Evolutionary conservation across 129 eudicot genomes (phyloP).

Genomic region (Calendula officinalis): DNA sequence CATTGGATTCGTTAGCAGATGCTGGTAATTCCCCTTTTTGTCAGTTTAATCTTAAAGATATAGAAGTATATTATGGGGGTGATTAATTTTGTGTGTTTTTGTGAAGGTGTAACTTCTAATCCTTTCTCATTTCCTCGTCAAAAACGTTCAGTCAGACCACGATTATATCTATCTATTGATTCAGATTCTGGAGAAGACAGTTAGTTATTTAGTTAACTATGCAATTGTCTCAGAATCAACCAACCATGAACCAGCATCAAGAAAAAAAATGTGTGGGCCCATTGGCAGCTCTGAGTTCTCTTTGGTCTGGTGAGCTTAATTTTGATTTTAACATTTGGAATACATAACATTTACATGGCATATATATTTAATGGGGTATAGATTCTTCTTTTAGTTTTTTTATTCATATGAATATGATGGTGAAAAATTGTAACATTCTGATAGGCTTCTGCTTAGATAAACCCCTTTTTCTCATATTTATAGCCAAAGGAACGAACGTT

Average conservation of each 20-base stretch:
- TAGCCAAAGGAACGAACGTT: slow-evolving; percentile 20
- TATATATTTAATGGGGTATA: slow-evolving; percentile 26
- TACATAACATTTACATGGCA: slow-evolving; percentile 1
- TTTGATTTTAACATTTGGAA: slow-evolving; percentile 15
- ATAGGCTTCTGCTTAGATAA: slow-evolving; percentile 27
- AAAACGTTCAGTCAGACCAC: slow-evolving; percentile 71
- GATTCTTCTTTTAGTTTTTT: slow-evolving; percentile 21
- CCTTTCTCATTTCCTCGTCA: slow-evolving; percentile 75
- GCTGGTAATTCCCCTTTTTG: slow-evolving; percentile 45
- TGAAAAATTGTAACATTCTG: slow-evolving; percentile 28
- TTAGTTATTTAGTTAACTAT: slow-evolving; percentile 10
- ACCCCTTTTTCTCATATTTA: neutral
- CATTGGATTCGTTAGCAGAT: slow-evolving; percentile 61
- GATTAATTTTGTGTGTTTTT: neutral
- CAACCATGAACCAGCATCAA: slow-evolving; percentile 2
- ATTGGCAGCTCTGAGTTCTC: slow-evolving; percentile 1
- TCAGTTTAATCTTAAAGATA: too few relatives aligned
- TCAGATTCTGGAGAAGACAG: slow-evolving; percentile 64
- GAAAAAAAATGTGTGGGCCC: slow-evolving; percentile 17
- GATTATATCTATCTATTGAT: slow-evolving; percentile 69
- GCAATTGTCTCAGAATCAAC: neutral
- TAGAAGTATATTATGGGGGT: too few relatives aligned
- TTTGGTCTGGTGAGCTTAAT: slow-evolving; percentile 29
- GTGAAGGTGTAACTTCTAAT: slow-evolving; percentile 26
- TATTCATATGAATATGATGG: slow-evolving; percentile 8